Evolutionary conservation across 106 monocot species (phyloP).

Genomic region (Apostasia ramifera): DNA sequence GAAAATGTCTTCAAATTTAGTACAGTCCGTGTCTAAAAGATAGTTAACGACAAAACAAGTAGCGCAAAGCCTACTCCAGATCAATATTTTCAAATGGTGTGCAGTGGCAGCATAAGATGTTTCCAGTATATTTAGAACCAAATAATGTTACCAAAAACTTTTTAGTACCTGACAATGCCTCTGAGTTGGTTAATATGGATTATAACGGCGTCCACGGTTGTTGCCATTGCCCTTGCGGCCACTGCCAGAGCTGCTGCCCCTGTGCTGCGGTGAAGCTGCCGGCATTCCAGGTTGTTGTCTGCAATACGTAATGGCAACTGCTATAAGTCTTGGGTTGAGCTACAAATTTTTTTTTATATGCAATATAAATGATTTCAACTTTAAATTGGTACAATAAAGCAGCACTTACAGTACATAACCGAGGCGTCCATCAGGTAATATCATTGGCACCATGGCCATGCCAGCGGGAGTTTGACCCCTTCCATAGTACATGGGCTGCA

Average conservation of each 20-base stretch:
- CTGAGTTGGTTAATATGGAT: conserved; percentile 10
- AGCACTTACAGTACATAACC: conserved; percentile 65
- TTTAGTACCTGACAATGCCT: not conserved
- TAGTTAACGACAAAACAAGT: no score
- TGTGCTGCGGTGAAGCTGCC: conserved; percentile 2
- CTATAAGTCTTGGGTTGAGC: not conserved
- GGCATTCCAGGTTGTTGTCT: conserved; percentile 41
- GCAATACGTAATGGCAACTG: not conserved
- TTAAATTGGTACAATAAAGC: not conserved
- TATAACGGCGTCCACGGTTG: conserved; percentile 14
- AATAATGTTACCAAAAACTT: not conserved
- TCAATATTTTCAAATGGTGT: no score
- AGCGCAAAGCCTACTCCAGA: no score
- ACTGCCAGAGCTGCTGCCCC: conserved; percentile 3
- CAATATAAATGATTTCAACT: not conserved
- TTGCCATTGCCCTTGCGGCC: conserved; percentile 12
- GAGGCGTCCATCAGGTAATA: conserved; percentile 69
- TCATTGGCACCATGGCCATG: conserved; percentile 61
- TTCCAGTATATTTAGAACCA: not conserved
- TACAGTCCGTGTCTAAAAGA: no score
- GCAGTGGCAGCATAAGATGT: no score
- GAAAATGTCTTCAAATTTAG: no score
- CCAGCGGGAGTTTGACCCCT: conserved; percentile 34
- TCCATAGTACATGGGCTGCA: conserved; percentile 56
- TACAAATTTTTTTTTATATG: not conserved